Evolutionary conservation across 1,139 yeast species (phyloP).

Genomic region (Hemisphaericaspora subhashii): DNA sequence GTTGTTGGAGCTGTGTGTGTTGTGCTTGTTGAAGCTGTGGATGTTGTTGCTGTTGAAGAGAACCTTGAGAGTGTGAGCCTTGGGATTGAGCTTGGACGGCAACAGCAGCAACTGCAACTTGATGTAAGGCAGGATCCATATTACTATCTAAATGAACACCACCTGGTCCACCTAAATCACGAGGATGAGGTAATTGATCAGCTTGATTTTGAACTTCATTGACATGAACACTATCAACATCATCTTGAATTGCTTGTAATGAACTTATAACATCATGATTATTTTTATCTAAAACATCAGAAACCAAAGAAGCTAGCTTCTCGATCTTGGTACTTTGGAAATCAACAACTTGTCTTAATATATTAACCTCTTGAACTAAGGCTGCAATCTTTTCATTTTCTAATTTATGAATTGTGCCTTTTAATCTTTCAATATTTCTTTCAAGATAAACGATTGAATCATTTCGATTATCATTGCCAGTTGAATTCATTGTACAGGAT

Average conservation of each 20-base stretch:
- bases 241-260: constrained; percentile 30
- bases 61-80: constrained; percentile 3
- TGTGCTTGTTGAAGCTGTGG: not conserved
- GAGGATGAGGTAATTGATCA: constrained; percentile 9
- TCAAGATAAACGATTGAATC: constrained; percentile 13
- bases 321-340: constrained; percentile 42
- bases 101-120: constrained; percentile 41
- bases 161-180: constrained; percentile 7
- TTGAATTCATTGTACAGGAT: constrained; percentile 5
- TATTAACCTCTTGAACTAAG: constrained; percentile 34
- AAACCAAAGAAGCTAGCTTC: constrained; percentile 34
- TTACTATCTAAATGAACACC: constrained; percentile 27
- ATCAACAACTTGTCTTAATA: constrained; percentile 38
- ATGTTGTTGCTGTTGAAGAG: constrained; percentile 3
- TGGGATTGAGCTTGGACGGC: constrained; percentile 16
- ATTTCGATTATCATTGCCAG: not conserved
- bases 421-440: constrained; percentile 14
- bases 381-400: constrained; percentile 25
- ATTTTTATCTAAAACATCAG: constrained; percentile 36
- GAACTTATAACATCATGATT: constrained; percentile 30
- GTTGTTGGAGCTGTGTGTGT: not conserved
- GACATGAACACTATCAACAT: constrained; percentile 17
- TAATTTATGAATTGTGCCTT: constrained; percentile 15
- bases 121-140: constrained; percentile 42
- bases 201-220: constrained; percentile 15